These are phyloP conservation scores for Leccinum pellstonianum DNA, from an alignment of 768 basidiomycete species.

Conservation along the genomic window DNA sequence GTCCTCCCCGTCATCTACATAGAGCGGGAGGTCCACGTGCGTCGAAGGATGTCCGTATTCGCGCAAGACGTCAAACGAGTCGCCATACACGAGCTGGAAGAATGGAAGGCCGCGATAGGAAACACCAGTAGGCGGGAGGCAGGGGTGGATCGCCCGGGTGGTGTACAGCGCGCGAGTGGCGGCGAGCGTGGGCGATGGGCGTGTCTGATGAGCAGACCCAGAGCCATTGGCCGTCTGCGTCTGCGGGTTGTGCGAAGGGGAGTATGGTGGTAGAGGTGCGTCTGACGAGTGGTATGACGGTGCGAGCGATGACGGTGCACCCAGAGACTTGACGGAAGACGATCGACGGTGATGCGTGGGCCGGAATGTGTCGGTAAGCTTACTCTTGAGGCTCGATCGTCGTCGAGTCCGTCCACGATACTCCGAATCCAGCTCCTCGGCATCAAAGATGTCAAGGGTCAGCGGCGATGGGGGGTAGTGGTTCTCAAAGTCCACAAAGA, in stretches of 20 bases:
- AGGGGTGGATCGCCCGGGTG: constrained; percentile 68
- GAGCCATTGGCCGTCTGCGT: constrained; percentile 17
- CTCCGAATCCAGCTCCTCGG: constrained; percentile 26
- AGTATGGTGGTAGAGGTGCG: constrained; percentile 24
- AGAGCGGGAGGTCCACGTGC: constrained; percentile 70
- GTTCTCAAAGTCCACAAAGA: constrained; percentile 26
- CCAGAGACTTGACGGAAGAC: constrained; percentile 33
- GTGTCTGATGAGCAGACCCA: constrained; percentile 13
- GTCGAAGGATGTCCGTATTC: constrained; percentile 79
- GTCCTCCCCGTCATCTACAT: constrained; percentile 75
- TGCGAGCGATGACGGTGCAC: constrained; percentile 30
- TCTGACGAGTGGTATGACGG: constrained; percentile 24
- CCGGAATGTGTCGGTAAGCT: constrained; percentile 32
- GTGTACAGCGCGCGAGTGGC: constrained; percentile 55
- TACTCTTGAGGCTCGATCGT: constrained; percentile 33
- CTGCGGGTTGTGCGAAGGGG: constrained; percentile 19
- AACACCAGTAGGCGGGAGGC: constrained; percentile 59
- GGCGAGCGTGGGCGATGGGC: constrained; percentile 25
- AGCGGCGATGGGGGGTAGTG: constrained; percentile 31
- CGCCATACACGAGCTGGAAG: constrained; percentile 63
- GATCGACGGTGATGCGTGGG: constrained; percentile 35
- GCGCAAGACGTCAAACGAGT: constrained; percentile 64
- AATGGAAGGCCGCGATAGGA: constrained; percentile 76
- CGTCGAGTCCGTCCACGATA: constrained; percentile 29
- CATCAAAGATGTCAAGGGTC: constrained; percentile 22